Evolutionary conservation across 805 yeast genomes (phyloP).

Genomic region (Kodamaea fukazawae): DNA sequence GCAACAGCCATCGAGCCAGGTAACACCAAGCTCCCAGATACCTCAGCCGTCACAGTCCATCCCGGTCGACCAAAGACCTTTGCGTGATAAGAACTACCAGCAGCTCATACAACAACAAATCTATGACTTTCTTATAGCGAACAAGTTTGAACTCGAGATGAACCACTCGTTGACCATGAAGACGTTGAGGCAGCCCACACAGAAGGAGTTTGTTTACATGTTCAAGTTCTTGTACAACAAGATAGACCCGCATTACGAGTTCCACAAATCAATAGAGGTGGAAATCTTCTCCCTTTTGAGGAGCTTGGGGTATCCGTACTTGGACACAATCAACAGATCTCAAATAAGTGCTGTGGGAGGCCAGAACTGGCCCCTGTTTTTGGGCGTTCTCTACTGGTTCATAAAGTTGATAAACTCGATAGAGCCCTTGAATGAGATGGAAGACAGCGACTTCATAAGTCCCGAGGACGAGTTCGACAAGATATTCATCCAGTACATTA

Average conservation of each 20-base stretch:
- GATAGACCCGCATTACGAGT: conserved; percentile 76
- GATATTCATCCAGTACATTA: conserved; percentile 58
- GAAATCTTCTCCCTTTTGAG: conserved; percentile 71
- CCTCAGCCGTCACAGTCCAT: conserved; percentile 3
- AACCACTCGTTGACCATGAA: conserved; percentile 65
- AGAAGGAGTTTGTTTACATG: conserved; percentile 74
- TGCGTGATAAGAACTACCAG: conserved; percentile 71
- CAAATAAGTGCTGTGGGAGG: conserved; percentile 92
- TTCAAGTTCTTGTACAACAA: conserved; percentile 77
- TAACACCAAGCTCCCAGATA: conserved; percentile 9
- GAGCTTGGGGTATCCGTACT: conserved; percentile 70
- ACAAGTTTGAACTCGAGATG: conserved; percentile 73
- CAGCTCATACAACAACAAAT: conserved; percentile 63
- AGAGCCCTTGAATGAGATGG: conserved; percentile 25
- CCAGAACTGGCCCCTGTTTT: conserved; percentile 76
- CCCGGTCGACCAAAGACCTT: conserved; percentile 65
- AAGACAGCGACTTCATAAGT: conserved; percentile 22
- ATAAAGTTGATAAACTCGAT: conserved; percentile 49
- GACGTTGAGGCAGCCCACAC: conserved; percentile 75
- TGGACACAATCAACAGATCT: conserved; percentile 76
- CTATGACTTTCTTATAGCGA: conserved; percentile 56
- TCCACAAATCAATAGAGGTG: conserved; percentile 64
- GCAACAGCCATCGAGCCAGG: conserved; percentile 12
- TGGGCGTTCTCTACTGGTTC: conserved; percentile 84
- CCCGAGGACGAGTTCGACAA: conserved; percentile 48